These are phyloP conservation scores for Sanghuangporus weigelae DNA, from an alignment of 1,284 basidiomycete genomes.

Conservation along the genomic window DNA sequence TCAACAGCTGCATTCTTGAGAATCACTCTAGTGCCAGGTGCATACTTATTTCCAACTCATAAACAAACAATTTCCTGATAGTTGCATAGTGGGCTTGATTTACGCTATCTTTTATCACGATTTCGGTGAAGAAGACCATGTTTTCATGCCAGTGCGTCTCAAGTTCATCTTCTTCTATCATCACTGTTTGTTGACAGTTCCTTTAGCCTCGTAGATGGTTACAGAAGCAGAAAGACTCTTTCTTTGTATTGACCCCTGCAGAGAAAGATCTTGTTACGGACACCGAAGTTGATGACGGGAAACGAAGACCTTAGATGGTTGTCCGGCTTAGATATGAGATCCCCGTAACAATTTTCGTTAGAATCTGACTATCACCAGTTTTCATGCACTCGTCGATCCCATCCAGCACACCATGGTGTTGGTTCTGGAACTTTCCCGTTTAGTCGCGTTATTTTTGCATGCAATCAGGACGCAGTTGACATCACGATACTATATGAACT, in stretches of 20 bases:
- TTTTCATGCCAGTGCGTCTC: slow-evolving; percentile 57
- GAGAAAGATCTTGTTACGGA: slow-evolving; percentile 30
- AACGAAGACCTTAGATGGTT: neutral
- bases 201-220: slow-evolving; percentile 44
- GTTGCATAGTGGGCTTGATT: slow-evolving; percentile 39
- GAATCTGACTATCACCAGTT: neutral
- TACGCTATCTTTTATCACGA: slow-evolving; percentile 62
- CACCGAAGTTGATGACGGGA: neutral
- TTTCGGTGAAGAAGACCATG: slow-evolving; percentile 64
- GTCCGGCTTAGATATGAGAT: too few relatives aligned
- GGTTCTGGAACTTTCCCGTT: too few relatives aligned
- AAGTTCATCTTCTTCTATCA: neutral
- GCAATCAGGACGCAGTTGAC: too few relatives aligned
- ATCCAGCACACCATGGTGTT: neutral
- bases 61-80: neutral
- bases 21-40: neutral
- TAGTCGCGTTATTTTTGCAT: too few relatives aligned
- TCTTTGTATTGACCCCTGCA: slow-evolving; percentile 46
- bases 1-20: neutral
- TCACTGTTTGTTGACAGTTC: neutral
- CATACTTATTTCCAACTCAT: neutral
- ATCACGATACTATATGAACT: too few relatives aligned
- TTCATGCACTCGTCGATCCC: neutral
- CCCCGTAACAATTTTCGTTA: neutral
- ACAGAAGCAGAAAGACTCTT: slow-evolving; percentile 33